phyloP scores from a whole-genome alignment of 768 basidiomycete species.

The Exsudoporus frostii region DNA sequence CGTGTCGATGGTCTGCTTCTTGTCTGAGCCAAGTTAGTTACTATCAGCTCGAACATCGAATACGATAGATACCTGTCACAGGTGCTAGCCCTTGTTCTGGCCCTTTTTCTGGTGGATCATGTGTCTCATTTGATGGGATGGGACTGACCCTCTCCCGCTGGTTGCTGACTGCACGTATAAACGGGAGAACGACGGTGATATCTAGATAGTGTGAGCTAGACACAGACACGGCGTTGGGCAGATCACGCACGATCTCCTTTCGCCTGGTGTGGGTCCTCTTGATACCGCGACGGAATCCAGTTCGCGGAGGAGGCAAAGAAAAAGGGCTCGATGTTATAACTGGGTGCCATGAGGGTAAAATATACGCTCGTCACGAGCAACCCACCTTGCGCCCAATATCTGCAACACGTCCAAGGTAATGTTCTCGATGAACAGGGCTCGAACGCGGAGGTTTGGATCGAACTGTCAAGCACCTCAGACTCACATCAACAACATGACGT shows the following conservation, averaged over 20 bases:
- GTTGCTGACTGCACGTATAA: conserved; percentile 39
- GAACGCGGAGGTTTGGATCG: conserved; percentile 24
- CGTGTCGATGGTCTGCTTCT: conserved; percentile 30
- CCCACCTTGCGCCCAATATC: conserved; percentile 38
- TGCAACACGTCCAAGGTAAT: conserved; percentile 31
- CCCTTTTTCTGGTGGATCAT: background rate
- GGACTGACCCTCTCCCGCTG: conserved; percentile 6
- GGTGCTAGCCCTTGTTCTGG: conserved; percentile 1
- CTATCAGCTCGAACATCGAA: background rate
- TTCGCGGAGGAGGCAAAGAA: conserved; percentile 43
- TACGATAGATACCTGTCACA: conserved; percentile 16
- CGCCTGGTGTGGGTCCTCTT: conserved; percentile 29
- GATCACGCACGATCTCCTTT: conserved; percentile 38
- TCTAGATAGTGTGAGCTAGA: conserved; percentile 26
- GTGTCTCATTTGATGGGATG: conserved; percentile 17
- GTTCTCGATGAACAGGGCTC: conserved; percentile 37
- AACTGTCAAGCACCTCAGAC: conserved; percentile 14
- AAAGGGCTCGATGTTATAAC: conserved; percentile 43
- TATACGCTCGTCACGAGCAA: background rate
- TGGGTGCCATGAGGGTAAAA: conserved; percentile 13
- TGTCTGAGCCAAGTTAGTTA: conserved; percentile 13
- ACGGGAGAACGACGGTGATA: conserved; percentile 42
- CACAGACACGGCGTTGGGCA: background rate
- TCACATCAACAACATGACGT: background rate
- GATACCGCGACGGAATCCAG: conserved; percentile 42